phyloP scores from a whole-genome alignment of 108 stramenopile species.

The Cafeteria roenbergensis region DNA sequence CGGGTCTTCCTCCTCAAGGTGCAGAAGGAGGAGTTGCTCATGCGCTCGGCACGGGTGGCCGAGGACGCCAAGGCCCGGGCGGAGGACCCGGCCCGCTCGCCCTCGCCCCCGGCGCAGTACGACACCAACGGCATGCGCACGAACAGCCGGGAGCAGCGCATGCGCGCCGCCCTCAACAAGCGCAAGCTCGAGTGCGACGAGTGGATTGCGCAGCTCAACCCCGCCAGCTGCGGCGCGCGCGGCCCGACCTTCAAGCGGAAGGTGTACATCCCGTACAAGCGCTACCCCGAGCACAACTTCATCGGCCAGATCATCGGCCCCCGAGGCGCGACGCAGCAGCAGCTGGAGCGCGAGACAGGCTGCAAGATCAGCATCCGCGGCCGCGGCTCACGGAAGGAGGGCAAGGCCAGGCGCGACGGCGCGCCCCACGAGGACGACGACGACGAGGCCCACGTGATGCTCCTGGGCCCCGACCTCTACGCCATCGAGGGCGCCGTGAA shows the following conservation, averaged over 20 bases:
- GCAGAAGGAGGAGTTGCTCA: constrained; percentile 14
- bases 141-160: constrained; percentile 85
- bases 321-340: constrained; percentile 93
- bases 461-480: constrained; percentile 75
- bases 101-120: constrained; percentile 59
- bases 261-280: constrained; percentile 67
- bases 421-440: constrained; percentile 64
- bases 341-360: constrained; percentile 81
- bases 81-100: constrained; percentile 39
- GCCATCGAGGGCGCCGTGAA: constrained; percentile 69
- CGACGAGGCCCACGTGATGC: constrained; percentile 83
- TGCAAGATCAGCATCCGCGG: constrained; percentile 97
- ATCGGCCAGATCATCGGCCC: constrained; percentile 78
- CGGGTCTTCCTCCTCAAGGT: constrained; percentile 1
- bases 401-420: constrained; percentile 63
- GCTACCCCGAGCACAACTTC: constrained; percentile 84
- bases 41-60: constrained; percentile 23
- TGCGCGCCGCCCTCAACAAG: constrained; percentile 64
- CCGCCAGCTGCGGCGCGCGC: constrained; percentile 29
- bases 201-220: constrained; percentile 63
- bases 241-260: constrained; percentile 55
- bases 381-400: constrained; percentile 84
- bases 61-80: constrained; percentile 32
- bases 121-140: constrained; percentile 77
- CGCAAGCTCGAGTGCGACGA: constrained; percentile 70